Evolutionary conservation across 495 filamentous ascomycete species (phyloP).

Genomic region (Tuber calosporum): DNA sequence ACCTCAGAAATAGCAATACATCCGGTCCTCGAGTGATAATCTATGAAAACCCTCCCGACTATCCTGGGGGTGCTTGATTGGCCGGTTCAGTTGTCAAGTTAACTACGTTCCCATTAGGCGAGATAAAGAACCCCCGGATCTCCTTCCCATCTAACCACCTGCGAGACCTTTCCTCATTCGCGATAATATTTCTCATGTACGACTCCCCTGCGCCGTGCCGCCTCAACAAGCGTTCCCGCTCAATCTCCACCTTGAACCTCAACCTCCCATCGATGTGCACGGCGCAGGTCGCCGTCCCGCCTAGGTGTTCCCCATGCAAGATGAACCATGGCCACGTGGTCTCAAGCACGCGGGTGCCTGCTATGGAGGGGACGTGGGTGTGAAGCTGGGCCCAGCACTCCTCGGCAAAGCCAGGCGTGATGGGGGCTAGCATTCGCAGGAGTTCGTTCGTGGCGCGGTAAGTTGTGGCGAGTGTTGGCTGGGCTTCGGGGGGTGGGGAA

Average conservation of each 20-base stretch:
- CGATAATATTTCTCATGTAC: constrained; percentile 47
- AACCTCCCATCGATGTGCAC: constrained; percentile 73
- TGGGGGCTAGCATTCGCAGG: constrained; percentile 64
- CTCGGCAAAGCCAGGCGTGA: constrained; percentile 68
- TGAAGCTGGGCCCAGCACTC: constrained; percentile 67
- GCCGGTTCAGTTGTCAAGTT: constrained; percentile 45
- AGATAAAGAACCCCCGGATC: constrained; percentile 50
- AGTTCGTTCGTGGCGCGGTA: constrained; percentile 46
- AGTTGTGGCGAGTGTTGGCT: constrained; percentile 43
- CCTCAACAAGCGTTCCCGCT: constrained; percentile 42
- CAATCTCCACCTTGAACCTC: constrained; percentile 57
- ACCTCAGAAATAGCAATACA: not conserved
- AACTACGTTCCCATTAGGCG: constrained; percentile 50
- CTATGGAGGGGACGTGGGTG: constrained; percentile 13
- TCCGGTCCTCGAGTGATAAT: not conserved
- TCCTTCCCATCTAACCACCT: constrained; percentile 41
- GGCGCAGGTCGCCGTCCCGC: constrained; percentile 46
- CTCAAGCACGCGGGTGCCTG: constrained; percentile 21
- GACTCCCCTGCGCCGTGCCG: constrained; percentile 29
- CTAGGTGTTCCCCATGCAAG: constrained; percentile 13
- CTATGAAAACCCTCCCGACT: not conserved
- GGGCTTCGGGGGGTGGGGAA: constrained; percentile 40
- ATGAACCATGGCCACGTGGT: constrained; percentile 27
- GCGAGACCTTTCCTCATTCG: constrained; percentile 41
- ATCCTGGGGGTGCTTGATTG: not conserved